Percentiles rank a stretch among this genome's conserved stretches.
phyloP scores from a whole-genome alignment of 75 land plant genomes.

The Pinus tabuliformis region DNA sequence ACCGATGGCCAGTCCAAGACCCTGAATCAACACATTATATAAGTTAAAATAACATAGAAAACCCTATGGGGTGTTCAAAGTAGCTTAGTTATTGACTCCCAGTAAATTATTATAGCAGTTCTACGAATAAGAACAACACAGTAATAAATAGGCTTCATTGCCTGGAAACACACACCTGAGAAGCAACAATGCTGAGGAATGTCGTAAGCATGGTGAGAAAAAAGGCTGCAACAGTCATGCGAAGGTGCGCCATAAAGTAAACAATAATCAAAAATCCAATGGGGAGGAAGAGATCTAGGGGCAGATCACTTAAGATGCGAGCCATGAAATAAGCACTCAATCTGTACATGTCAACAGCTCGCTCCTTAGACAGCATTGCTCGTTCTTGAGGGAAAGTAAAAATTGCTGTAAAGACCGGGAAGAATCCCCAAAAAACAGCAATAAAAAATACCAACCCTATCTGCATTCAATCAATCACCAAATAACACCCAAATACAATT shows the following conservation, averaged over 20 bases:
- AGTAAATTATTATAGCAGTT: no score
- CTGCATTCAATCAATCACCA: conserved; percentile 22
- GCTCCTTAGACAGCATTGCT: conserved; percentile 88
- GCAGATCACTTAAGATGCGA: conserved; percentile 84
- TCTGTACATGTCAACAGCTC: conserved; percentile 88
- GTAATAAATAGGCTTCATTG: no score
- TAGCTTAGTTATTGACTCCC: no score
- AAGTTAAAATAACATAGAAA: no score
- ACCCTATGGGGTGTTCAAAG: no score
- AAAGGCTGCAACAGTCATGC: conserved; percentile 40
- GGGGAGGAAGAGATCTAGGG: conserved; percentile 77
- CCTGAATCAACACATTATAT: conserved; percentile 30
- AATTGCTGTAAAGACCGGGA: conserved; percentile 89
- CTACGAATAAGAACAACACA: no score
- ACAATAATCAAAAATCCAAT: conserved; percentile 67
- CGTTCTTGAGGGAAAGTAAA: conserved; percentile 95
- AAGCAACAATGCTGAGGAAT: conserved; percentile 77
- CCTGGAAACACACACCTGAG: conserved; percentile 55
- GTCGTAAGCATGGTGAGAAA: conserved; percentile 61
- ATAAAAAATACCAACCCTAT: conserved; percentile 83
- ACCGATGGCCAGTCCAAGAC: conserved; percentile 79
- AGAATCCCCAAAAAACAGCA: conserved; percentile 88
- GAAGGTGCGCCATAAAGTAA: conserved; percentile 90
- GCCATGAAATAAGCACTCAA: conserved; percentile 91
- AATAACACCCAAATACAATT: no score